Percentiles rank a stretch among this genome's conserved stretches.
These are phyloP conservation scores for Nectriaceae sp. DNA, from an alignment of 2,329 filamentous ascomycete genomes.

Conservation along the genomic window DNA sequence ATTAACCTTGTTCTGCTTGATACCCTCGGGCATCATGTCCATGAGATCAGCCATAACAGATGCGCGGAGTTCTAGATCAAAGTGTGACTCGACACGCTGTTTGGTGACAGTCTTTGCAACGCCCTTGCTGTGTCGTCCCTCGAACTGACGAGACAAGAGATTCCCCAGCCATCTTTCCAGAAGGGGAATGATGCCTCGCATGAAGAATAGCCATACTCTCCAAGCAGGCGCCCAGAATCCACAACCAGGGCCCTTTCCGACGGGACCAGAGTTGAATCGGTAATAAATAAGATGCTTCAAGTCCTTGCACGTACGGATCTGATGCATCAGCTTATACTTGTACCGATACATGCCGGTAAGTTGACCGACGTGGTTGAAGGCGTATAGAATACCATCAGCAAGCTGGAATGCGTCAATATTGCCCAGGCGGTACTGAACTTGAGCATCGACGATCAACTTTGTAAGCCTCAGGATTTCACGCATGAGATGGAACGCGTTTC, in stretches of 20 bases:
- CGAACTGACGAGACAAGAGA: constrained; percentile 93
- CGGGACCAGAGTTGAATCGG: constrained; percentile 94
- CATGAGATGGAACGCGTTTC: constrained; percentile 99
- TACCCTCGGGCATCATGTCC: constrained; percentile 99
- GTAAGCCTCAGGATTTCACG: constrained; percentile 94
- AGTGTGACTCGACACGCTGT: constrained; percentile 97
- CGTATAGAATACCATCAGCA: constrained; percentile 97
- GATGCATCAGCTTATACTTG: constrained; percentile 99
- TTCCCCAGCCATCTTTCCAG: constrained; percentile 98
- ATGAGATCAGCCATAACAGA: constrained; percentile 99
- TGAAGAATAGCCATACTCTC: constrained; percentile 99
- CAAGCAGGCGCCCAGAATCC: constrained; percentile 99
- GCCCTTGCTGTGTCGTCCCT: constrained; percentile 97
- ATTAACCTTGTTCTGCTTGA: constrained; percentile 99
- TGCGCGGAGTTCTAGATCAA: constrained; percentile 93
- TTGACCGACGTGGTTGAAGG: constrained; percentile 98
- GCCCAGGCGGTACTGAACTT: constrained; percentile 94
- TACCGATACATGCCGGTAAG: constrained; percentile 99
- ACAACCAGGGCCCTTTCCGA: constrained; percentile 96
- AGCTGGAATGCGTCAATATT: constrained; percentile 99
- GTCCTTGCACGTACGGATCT: constrained; percentile 98
- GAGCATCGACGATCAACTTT: constrained; percentile 96
- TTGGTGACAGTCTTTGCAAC: constrained; percentile 99
- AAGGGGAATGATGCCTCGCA: constrained; percentile 95
- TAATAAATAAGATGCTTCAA: constrained; percentile 99